Conservation (phyloP, 139 green algal species). For the Micromonas pusilla region DNA sequence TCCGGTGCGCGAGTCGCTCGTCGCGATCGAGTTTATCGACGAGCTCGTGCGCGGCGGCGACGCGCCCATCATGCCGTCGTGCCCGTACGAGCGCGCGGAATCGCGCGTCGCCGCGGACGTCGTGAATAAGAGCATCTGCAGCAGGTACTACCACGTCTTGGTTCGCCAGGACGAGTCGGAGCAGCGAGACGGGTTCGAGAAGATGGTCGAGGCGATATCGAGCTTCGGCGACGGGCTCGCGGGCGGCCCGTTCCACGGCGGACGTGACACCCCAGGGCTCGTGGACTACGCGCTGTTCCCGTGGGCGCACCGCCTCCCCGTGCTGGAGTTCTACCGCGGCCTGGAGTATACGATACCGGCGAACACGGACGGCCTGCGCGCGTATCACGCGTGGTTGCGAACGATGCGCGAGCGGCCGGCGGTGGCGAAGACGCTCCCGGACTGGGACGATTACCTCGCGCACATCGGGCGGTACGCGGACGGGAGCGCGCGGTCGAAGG, state of each 20-base stretch:
- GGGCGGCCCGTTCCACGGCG: neutral
- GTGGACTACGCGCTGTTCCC: slow-evolving; percentile 28
- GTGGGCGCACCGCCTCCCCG: slow-evolving; percentile 24
- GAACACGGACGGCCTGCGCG: neutral
- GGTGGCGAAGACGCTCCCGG: slow-evolving; percentile 8
- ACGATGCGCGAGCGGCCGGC: neutral
- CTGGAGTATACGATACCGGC: slow-evolving; percentile 9
- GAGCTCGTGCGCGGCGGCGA: slow-evolving; percentile 13
- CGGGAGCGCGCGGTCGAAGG: slow-evolving; percentile 20
- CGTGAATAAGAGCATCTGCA: slow-evolving; percentile 28
- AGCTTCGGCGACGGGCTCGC: neutral
- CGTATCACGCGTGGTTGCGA: slow-evolving; percentile 19
- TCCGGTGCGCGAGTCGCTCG: slow-evolving; percentile 18
- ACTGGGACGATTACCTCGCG: slow-evolving; percentile 21
- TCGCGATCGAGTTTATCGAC: slow-evolving; percentile 30
- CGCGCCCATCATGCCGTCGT: slow-evolving; percentile 7
- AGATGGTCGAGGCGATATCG: slow-evolving; percentile 20
- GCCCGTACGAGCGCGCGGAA: slow-evolving; percentile 20
- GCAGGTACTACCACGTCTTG: slow-evolving; percentile 26
- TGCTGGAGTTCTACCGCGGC: slow-evolving; percentile 27
- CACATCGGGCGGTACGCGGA: slow-evolving; percentile 28
- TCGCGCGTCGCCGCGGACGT: slow-evolving; percentile 7
- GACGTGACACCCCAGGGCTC: neutral
- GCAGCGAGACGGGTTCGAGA: slow-evolving; percentile 27
- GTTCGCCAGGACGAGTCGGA: slow-evolving; percentile 26